A percentile compares a stretch with the other conserved stretches of the same genome.
Evolutionary conservation across 208 protist species (phyloP).

Genomic region (Trypanosomatidae sp.): DNA sequence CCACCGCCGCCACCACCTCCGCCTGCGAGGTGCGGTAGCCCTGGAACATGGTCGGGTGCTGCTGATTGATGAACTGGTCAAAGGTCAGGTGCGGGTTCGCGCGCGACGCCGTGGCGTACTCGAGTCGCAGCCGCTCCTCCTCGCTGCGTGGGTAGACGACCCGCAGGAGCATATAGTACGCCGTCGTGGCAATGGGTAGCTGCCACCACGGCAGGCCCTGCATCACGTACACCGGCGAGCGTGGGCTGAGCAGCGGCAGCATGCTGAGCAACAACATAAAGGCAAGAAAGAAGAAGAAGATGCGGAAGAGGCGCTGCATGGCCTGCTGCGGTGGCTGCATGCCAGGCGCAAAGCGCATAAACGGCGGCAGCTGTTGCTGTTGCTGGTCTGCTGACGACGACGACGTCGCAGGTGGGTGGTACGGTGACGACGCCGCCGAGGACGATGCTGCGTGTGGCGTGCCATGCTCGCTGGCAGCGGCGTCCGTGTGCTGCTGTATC

Average conservation of each 20-base stretch:
- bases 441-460: too few relatives aligned
- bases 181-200: conserved; percentile 34
- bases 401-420: conserved; percentile 8
- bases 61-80: conserved; percentile 58
- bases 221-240: conserved; percentile 48
- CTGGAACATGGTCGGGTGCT: conserved; percentile 60
- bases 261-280: conserved; percentile 34
- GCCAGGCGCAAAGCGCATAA: conserved; percentile 6
- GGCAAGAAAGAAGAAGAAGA: conserved; percentile 45
- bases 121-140: conserved; percentile 53
- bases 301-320: conserved; percentile 15
- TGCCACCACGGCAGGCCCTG: conserved; percentile 68
- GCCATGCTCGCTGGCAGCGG: too few relatives aligned
- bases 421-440: too few relatives aligned
- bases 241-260: conserved; percentile 22
- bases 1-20: conserved; percentile 56
- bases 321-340: conserved; percentile 1
- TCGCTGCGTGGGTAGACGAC: conserved; percentile 40
- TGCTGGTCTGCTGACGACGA: conserved; percentile 4
- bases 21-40: conserved; percentile 60
- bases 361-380: neutral
- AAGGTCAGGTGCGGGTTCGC: conserved; percentile 46
- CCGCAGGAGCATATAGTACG: conserved; percentile 56
- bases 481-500: conserved; percentile 41
- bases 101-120: conserved; percentile 40